phyloP scores from a whole-genome alignment of 129 eudicot species.

The Pseudognaphalium luteoalbum region DNA sequence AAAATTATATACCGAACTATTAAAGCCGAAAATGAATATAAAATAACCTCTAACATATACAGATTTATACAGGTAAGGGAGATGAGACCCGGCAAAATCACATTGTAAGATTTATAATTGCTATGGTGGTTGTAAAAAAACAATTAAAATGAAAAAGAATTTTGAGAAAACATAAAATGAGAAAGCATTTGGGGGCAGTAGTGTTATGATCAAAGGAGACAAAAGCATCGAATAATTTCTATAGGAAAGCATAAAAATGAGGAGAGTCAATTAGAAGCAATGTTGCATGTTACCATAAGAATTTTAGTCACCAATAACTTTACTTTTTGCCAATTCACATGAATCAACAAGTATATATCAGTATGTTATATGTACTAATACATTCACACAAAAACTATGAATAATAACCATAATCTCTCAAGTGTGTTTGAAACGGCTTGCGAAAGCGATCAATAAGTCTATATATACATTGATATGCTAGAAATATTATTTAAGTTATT shows the following conservation, averaged over 20 bases:
- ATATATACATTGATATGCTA: background rate
- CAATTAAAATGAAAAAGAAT: background rate
- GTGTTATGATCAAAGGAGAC: conserved; percentile 25
- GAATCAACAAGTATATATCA: conserved; percentile 14
- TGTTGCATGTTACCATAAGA: conserved; percentile 25
- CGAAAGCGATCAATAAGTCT: background rate
- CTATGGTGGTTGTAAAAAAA: too few species aligned
- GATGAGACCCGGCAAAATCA: too few species aligned
- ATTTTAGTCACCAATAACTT: conserved; percentile 32
- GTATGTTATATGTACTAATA: background rate
- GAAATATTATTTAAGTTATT: background rate
- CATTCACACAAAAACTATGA: background rate
- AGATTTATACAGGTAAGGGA: too few species aligned
- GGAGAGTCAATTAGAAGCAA: conserved; percentile 33
- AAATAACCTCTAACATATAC: too few species aligned
- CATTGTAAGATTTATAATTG: too few species aligned
- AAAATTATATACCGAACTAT: too few species aligned
- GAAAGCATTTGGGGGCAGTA: conserved; percentile 15
- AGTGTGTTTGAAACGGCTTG: background rate
- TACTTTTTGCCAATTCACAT: conserved; percentile 28
- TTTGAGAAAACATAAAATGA: background rate
- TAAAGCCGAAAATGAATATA: too few species aligned
- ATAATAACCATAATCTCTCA: background rate
- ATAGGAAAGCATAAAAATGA: conserved; percentile 3
- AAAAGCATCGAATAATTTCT: conserved; percentile 20